These are phyloP conservation scores for Botrytis pseudocinerea DNA, from an alignment of 2,329 filamentous ascomycete genomes.

Conservation along the genomic window DNA sequence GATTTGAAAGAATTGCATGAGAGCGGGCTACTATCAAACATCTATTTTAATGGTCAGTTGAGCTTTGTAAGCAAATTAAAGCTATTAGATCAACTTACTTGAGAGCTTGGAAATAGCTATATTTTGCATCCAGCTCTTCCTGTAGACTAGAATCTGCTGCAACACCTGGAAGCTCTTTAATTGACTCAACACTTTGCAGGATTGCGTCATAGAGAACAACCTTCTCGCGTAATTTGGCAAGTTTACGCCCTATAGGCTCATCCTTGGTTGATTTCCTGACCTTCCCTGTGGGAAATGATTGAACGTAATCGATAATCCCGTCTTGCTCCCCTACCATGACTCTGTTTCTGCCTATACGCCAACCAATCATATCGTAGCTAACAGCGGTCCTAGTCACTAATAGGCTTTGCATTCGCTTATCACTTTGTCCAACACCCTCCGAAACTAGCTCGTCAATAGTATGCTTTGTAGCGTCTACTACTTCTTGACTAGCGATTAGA, in stretches of 20 bases:
- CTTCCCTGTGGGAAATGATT: constrained; percentile 53
- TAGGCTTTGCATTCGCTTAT: constrained; percentile 85
- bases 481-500: constrained; percentile 87
- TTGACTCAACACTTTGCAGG: constrained; percentile 84
- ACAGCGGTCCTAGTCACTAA: constrained; percentile 92
- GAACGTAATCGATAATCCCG: constrained; percentile 62
- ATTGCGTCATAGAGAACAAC: constrained; percentile 89
- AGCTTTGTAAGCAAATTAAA: constrained; percentile 11
- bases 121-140: constrained; percentile 74
- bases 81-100: constrained; percentile 57
- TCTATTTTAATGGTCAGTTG: constrained; percentile 46
- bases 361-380: constrained; percentile 91
- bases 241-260: constrained; percentile 70
- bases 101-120: constrained; percentile 81
- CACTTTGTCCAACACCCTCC: constrained; percentile 81
- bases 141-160: constrained; percentile 78
- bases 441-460: constrained; percentile 86
- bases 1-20: constrained; percentile 70
- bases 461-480: constrained; percentile 87
- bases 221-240: constrained; percentile 80
- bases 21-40: constrained; percentile 84
- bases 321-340: constrained; percentile 83
- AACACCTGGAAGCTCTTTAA: constrained; percentile 86
- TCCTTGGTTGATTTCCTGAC: constrained; percentile 53
- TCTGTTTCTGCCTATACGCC: constrained; percentile 90